Base-by-base conservation (phyloP, 2,329 filamentous ascomycete genomes). In the Trichoderma sp. region DNA sequence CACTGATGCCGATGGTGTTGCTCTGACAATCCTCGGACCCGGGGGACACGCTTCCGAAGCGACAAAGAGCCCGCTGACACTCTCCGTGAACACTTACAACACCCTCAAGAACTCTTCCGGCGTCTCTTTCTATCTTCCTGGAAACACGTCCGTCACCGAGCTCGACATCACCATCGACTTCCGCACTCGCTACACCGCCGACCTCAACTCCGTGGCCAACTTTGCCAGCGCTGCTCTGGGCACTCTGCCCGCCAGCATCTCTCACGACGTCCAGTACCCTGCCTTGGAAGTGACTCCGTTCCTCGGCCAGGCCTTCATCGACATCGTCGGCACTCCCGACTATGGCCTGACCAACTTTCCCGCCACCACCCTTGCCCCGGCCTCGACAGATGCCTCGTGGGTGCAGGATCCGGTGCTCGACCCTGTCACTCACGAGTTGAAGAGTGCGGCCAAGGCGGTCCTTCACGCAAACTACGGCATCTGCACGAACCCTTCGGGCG, bases 111-210 rank as follows among this genome's bases (percentile, higher is more conserved):
- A 43, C 47, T 50, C 55, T n/a, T 9, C 57, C 15, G 57, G 34
- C 9, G 47, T 65, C 30, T 57, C 56, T 1, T 69, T 67, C 24
- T 69, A 68, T 15, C 44, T 69, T 24, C 67, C 67, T 12, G 65
- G 64, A 26, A 69, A 69, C 62, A 67, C 61, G 3, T 62, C 66
- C 5, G 28, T 63, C 34, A 65, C 28, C 10, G 64, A 69, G 61
- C 66, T 69, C 41, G 67, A 69, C 39, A 63, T 69, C n/a, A 69
- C 67, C 7, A 63, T 69, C 24, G 67, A 69, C 50, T 56, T 69
- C 64, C 67, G 67, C 44, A 69, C 52, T 6, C 64, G 67, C 12
- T 69, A 30, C 5, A 67, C 67, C 5, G 19, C 34, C 10, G 67
- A 69, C 30, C 41, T 69, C n/a, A 63, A 65, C 15, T 28, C 41